Evolutionary conservation across 805 yeast species (phyloP).

Genomic region (Candida palmyrensis): DNA sequence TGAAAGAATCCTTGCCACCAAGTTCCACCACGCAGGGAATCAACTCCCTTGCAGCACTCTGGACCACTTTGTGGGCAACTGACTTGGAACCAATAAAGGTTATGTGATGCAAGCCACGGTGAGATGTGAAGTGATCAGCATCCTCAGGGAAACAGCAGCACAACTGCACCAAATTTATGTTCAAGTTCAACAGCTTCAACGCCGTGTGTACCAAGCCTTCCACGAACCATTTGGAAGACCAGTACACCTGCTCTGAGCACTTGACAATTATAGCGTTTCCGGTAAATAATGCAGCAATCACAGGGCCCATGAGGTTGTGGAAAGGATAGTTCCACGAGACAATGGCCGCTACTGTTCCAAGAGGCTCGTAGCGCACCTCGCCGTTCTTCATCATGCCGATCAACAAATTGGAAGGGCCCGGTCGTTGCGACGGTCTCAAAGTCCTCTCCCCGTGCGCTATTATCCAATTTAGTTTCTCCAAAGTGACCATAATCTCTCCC

Average conservation of each 20-base stretch:
- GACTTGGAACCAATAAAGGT: conserved; percentile 96
- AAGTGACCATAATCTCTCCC: conserved; percentile 94
- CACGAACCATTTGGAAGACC: conserved; percentile 84
- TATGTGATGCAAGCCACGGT: conserved; percentile 77
- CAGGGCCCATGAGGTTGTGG: conserved; percentile 90
- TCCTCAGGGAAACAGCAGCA: conserved; percentile 86
- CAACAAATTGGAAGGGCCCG: conserved; percentile 82
- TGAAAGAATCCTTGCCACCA: conserved; percentile 93
- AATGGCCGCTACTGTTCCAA: conserved; percentile 83
- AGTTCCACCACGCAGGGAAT: conserved; percentile 95
- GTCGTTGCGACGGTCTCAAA: conserved; percentile 65
- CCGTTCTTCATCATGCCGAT: conserved; percentile 85
- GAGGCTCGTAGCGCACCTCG: conserved; percentile 88
- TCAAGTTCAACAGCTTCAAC: conserved; percentile 65
- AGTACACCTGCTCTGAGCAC: conserved; percentile 93
- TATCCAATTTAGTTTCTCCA: conserved; percentile 91
- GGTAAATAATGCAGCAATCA: conserved; percentile 81
- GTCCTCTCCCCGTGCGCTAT: conserved; percentile 74
- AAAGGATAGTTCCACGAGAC: conserved; percentile 98
- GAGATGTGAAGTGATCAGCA: conserved; percentile 82
- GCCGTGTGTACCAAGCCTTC: conserved; percentile 66
- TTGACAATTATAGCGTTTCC: conserved; percentile 91
- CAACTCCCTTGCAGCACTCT: conserved; percentile 77
- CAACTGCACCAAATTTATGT: conserved; percentile 81
- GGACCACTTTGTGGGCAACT: conserved; percentile 83